Base-by-base conservation (phyloP, 2,329 filamentous ascomycete genomes). In the Mycogone perniciosa region DNA sequence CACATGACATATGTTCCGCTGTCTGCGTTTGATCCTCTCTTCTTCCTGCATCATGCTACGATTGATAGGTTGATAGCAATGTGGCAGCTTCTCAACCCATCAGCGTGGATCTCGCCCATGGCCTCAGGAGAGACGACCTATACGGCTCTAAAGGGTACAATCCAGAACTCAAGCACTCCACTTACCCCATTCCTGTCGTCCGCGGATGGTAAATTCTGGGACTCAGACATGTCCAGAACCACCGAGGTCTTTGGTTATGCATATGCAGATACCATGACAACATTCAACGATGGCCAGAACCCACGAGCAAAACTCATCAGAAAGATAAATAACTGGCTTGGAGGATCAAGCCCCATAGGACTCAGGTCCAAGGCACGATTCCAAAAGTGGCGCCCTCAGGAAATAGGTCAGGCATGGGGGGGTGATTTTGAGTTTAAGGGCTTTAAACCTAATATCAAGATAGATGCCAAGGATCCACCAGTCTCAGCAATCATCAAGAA, bases 11-110 rank as follows among this genome's bases (percentile, higher is more conserved):
- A 80, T 64, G 81, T 84, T 31, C 80, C 82, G 13, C 85, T 86
- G 58, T 86, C 88, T 2, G 80, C 85, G 0, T 95, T 89, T 62
- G 89, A 95, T 62, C 88, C 88, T 0, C 71, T 88, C 9, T 91
- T 92, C 67, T 88, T 85, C 68, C 69, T 92, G 7, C 87, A 92
- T 60, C 88, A 92, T 60, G 72, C 75, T 55, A 90, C 87, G 66
- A 78, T 89, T 6, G 89, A 95, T 61, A 80, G 89, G 3, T 67
- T 88, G 30, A 81, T 89, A 55, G 81, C 87, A 31, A 77, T 95
- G 54, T 93, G 87, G 87, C 87, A 93, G 69, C 73, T 76, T 1
- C 66, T 93, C 10, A 79, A 93, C 56, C 86, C 85, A 0, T 71
- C 81, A 20, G 78, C 78, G 30, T 92, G 84, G 70, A 77, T 89